These are phyloP conservation scores for Aspergillaceae sp. DNA, from an alignment of 2,329 filamentous ascomycete genomes.

Conservation along the genomic window DNA sequence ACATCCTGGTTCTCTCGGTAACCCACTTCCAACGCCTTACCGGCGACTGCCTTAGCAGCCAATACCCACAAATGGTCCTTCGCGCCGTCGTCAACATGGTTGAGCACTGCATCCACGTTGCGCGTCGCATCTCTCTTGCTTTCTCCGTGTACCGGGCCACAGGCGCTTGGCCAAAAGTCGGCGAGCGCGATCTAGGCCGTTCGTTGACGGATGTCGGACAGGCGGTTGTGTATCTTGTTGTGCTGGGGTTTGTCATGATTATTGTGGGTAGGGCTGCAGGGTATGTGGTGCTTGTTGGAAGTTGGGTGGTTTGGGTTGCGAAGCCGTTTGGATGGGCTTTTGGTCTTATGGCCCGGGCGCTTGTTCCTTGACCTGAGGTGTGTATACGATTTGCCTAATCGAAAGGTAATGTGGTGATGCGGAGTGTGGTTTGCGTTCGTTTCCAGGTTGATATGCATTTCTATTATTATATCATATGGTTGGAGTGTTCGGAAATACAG, in stretches of 20 bases:
- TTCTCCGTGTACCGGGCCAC: slow-evolving; percentile 24
- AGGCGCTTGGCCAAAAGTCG: slow-evolving; percentile 21
- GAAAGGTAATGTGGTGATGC: too few species aligned
- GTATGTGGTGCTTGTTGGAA: slow-evolving; percentile 25
- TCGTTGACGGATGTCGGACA: slow-evolving; percentile 25
- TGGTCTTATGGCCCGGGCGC: slow-evolving; percentile 17
- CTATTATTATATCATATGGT: too few species aligned
- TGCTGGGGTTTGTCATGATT: slow-evolving; percentile 24
- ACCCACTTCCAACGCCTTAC: slow-evolving; percentile 19
- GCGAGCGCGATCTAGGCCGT: slow-evolving; percentile 19
- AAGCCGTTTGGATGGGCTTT: slow-evolving; percentile 27
- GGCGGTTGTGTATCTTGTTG: slow-evolving; percentile 24
- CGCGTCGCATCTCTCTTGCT: slow-evolving; percentile 15
- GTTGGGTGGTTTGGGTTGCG: slow-evolving; percentile 30
- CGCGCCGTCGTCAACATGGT: slow-evolving; percentile 23
- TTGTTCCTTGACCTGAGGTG: slow-evolving; percentile 13
- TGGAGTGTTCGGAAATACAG: too few species aligned
- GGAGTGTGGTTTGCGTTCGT: too few species aligned
- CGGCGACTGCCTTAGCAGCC: slow-evolving; percentile 14
- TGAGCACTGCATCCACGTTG: slow-evolving; percentile 23
- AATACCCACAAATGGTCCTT: slow-evolving; percentile 16
- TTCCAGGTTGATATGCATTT: too few species aligned
- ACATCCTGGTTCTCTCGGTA: slow-evolving; percentile 21
- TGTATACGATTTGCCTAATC: too few species aligned
- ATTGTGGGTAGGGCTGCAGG: slow-evolving; percentile 22